Percentiles rank a stretch among this genome's conserved stretches.
phyloP scores from a whole-genome alignment of 1,284 basidiomycete species.

The Trichosporon asahii region DNA sequence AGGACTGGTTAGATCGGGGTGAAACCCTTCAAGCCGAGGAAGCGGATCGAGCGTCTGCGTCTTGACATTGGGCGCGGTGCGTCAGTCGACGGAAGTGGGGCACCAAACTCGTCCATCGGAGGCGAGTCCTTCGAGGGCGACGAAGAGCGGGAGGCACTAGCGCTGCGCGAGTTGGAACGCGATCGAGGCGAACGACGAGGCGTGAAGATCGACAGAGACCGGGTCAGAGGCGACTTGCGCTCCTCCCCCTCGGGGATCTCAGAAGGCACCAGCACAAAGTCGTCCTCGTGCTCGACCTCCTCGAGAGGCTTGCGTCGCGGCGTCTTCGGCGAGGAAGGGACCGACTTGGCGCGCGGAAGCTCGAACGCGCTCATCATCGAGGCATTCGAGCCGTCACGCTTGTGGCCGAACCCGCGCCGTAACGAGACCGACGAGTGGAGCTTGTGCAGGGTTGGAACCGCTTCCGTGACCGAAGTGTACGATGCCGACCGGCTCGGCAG shows the following conservation, averaged over 20 bases:
- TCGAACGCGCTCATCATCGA: background rate
- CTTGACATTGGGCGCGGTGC: background rate
- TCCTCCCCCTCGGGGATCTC: background rate
- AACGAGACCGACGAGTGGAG: background rate
- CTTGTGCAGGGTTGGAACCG: background rate
- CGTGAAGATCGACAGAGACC: background rate
- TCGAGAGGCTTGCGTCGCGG: background rate
- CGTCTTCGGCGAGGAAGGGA: conserved; percentile 1
- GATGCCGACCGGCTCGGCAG: background rate
- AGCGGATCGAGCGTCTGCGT: background rate
- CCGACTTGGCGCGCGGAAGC: background rate
- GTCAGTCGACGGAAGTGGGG: background rate
- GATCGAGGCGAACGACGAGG: background rate
- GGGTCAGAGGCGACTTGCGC: conserved; percentile 4
- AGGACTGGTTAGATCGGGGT: background rate
- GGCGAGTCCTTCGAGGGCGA: background rate
- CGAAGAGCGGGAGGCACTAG: background rate
- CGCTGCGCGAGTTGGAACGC: background rate
- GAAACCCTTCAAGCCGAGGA: conserved; percentile 1
- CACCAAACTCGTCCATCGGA: background rate
- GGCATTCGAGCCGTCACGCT: background rate
- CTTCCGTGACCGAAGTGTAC: background rate
- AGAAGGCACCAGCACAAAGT: background rate
- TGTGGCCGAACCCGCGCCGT: background rate
- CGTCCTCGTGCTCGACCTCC: background rate